Evolutionary conservation across 305 asterid genomes (phyloP).

Genomic region (Vinca major): DNA sequence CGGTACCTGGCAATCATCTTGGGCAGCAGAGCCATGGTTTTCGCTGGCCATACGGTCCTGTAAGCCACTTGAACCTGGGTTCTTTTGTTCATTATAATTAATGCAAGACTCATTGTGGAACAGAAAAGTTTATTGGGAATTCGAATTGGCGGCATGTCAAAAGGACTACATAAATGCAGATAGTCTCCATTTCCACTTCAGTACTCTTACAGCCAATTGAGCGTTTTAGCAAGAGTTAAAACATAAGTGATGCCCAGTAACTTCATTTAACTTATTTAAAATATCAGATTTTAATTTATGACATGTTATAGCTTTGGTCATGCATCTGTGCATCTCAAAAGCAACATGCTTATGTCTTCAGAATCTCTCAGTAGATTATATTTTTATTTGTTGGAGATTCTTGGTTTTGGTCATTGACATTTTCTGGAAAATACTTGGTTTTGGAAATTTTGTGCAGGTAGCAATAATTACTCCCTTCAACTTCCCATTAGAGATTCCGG

Average conservation of each 20-base stretch:
- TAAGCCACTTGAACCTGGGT: conserved; percentile 30
- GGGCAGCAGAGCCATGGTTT: conserved; percentile 99
- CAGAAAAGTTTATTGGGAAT: background rate
- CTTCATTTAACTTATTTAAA: background rate
- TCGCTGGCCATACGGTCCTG: conserved; percentile 98
- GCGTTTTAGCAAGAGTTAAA: background rate
- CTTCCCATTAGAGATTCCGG: conserved; percentile 90
- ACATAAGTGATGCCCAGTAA: background rate
- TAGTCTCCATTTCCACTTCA: background rate
- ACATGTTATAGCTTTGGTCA: background rate
- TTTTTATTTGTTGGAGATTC: background rate
- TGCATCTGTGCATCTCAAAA: background rate
- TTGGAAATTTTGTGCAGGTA: conserved; percentile 39
- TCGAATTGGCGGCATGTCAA: background rate
- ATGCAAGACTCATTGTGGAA: background rate
- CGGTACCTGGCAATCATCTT: conserved; percentile 93
- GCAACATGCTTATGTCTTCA: background rate
- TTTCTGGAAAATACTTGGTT: background rate
- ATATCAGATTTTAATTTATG: background rate
- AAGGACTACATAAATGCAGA: background rate
- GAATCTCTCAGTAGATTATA: background rate
- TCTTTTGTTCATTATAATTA: background rate
- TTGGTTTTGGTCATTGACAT: background rate
- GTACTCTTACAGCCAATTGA: background rate
- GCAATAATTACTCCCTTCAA: conserved; percentile 85